Percentiles rank a stretch among this genome's conserved stretches.
phyloP scores from a whole-genome alignment of 1,139 yeast genomes.

The Kodamaea sp. region DNA sequence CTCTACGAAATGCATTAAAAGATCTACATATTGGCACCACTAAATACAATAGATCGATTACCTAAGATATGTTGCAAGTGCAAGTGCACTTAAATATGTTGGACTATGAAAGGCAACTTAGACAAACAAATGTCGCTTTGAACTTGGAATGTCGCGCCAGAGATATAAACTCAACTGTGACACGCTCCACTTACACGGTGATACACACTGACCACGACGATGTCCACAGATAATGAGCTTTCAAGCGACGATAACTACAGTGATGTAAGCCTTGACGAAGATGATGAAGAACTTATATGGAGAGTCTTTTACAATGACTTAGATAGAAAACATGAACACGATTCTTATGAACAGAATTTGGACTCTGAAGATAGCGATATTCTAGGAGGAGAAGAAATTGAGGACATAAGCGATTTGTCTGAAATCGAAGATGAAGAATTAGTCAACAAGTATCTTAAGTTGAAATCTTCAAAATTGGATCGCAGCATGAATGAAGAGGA shows the following conservation, averaged over 20 bases:
- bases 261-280: slow-evolving; percentile 48
- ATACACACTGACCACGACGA: no score
- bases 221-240: background rate
- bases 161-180: no score
- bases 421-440: slow-evolving; percentile 42
- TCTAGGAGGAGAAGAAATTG: slow-evolving; percentile 12
- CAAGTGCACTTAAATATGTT: no score
- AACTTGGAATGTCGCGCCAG: no score
- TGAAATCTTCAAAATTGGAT: slow-evolving; percentile 26
- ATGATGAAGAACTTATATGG: slow-evolving; percentile 50
- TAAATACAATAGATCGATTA: background rate
- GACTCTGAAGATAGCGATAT: slow-evolving; percentile 20
- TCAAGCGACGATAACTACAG: slow-evolving; percentile 23
- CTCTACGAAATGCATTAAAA: no score
- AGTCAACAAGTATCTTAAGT: slow-evolving; percentile 30
- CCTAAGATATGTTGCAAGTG: background rate
- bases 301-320: slow-evolving; percentile 40
- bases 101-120: no score
- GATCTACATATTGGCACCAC: no score
- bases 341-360: slow-evolving; percentile 1
- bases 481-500: slow-evolving; percentile 45
- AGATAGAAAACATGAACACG: slow-evolving; percentile 5
- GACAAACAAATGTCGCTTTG: no score
- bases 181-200: no score
- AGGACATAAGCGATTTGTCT: slow-evolving; percentile 28